phyloP scores from a whole-genome alignment of 2,329 filamentous ascomycete genomes.

The Colletotrichum sp. region DNA sequence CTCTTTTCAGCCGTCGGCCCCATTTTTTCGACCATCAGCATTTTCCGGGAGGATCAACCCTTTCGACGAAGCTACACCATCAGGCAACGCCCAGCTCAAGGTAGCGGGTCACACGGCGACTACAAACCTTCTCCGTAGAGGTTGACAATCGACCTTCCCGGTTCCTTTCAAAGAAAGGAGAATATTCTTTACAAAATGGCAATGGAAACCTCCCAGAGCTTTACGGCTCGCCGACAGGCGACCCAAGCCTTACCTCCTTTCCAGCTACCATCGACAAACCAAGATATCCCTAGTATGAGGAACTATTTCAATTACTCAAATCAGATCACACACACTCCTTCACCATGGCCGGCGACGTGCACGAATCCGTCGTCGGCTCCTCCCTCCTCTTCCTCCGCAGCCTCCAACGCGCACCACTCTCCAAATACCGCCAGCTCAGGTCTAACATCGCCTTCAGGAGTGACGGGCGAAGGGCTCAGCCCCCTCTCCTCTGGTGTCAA shows the following conservation, averaged over 20 bases:
- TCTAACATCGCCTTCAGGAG: conserved; percentile 61
- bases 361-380: conserved; percentile 15
- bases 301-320: conserved; percentile 25
- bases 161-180: neutral
- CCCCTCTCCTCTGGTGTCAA: conserved; percentile 66
- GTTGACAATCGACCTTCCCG: neutral
- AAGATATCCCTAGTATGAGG: conserved; percentile 51
- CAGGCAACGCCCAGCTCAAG: neutral
- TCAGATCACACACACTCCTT: neutral
- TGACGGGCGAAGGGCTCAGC: conserved; percentile 64
- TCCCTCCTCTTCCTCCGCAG: conserved; percentile 54
- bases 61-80: neutral
- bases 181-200: neutral
- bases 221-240: conserved; percentile 73
- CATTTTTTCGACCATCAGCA: conserved; percentile 14
- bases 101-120: neutral
- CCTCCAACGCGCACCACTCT: conserved; percentile 42
- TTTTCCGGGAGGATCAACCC: neutral
- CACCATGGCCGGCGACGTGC: conserved; percentile 3
- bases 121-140: conserved; percentile 5
- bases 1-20: conserved; percentile 14
- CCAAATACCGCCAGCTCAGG: conserved; percentile 45
- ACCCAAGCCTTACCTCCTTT: conserved; percentile 72
- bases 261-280: conserved; percentile 66
- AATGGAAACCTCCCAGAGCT: conserved; percentile 55